Evolutionary conservation across 306 rosid genomes (phyloP).

Genomic region (Macrotyloma uniflorum): DNA sequence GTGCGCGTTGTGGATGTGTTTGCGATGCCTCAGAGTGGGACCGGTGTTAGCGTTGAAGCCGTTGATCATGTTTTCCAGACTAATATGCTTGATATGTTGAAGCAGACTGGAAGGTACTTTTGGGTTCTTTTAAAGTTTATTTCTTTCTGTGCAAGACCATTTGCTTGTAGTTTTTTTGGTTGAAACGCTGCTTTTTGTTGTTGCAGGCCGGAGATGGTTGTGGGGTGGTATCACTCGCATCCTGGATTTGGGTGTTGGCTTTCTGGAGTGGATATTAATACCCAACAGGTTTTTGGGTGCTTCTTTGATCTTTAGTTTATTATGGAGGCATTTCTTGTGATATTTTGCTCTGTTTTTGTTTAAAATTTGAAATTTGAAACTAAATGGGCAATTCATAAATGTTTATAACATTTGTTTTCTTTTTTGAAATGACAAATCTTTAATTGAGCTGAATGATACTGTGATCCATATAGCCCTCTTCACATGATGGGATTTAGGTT

Average conservation of each 20-base stretch:
- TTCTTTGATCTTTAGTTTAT: constrained; percentile 1
- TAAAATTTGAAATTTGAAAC: background rate
- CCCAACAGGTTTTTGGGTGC: constrained; percentile 76
- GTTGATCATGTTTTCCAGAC: constrained; percentile 98
- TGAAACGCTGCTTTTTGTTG: constrained; percentile 30
- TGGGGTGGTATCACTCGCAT: constrained; percentile 98
- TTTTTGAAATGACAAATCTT: background rate
- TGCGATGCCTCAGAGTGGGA: constrained; percentile 98
- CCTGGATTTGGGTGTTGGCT: constrained; percentile 99
- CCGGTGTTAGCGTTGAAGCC: constrained; percentile 97
- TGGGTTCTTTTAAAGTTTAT: background rate
- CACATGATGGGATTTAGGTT: background rate
- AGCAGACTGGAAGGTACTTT: constrained; percentile 88
- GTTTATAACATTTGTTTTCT: background rate
- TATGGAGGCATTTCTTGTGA: background rate
- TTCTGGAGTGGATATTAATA: constrained; percentile 96
- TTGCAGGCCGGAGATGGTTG: constrained; percentile 96
- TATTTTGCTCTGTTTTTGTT: background rate
- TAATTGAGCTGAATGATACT: background rate
- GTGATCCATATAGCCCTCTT: background rate
- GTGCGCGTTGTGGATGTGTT: constrained; percentile 95
- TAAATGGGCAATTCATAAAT: background rate
- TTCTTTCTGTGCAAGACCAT: background rate
- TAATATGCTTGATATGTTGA: constrained; percentile 96
- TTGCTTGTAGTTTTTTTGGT: background rate